These are phyloP conservation scores for Neurospora sp. DNA, from an alignment of 495 filamentous ascomycete species.

Conservation along the genomic window DNA sequence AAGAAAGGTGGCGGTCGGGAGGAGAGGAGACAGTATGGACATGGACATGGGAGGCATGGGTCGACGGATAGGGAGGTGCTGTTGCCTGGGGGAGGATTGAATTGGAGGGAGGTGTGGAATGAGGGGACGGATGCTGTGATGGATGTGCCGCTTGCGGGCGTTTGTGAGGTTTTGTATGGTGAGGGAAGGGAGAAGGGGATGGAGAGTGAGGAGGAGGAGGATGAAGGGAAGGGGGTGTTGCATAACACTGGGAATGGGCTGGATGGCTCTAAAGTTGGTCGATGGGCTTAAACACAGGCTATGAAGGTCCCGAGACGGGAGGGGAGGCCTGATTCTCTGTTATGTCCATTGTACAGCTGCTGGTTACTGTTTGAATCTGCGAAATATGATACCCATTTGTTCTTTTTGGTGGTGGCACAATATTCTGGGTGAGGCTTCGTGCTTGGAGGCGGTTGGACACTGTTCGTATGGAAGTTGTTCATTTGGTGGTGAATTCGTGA, in stretches of 20 bases:
- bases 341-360: not conserved
- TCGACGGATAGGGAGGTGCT: constrained; percentile 13
- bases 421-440: not conserved
- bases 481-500: not conserved
- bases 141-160: constrained; percentile 92
- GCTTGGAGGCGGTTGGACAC: not conserved
- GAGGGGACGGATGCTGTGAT: constrained; percentile 94
- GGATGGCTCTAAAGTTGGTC: not conserved
- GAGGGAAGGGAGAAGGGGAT: constrained; percentile 30
- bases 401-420: not conserved
- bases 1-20: constrained; percentile 29
- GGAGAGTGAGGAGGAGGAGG: constrained; percentile 11
- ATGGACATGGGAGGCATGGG: constrained; percentile 18
- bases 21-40: constrained; percentile 33
- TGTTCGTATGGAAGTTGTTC: not conserved
- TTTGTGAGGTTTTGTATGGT: constrained; percentile 86
- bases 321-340: not conserved
- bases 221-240: not conserved
- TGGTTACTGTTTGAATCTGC: not conserved
- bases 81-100: constrained; percentile 28
- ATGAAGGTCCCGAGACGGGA: not conserved
- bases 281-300: not conserved
- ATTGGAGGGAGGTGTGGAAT: constrained; percentile 79
- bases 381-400: not conserved
- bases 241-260: not conserved